A percentile compares a stretch with the other conserved stretches of the same genome.
Evolutionary conservation across 78 protist genomes (phyloP).

Genomic region (Isochrysis galbana): DNA sequence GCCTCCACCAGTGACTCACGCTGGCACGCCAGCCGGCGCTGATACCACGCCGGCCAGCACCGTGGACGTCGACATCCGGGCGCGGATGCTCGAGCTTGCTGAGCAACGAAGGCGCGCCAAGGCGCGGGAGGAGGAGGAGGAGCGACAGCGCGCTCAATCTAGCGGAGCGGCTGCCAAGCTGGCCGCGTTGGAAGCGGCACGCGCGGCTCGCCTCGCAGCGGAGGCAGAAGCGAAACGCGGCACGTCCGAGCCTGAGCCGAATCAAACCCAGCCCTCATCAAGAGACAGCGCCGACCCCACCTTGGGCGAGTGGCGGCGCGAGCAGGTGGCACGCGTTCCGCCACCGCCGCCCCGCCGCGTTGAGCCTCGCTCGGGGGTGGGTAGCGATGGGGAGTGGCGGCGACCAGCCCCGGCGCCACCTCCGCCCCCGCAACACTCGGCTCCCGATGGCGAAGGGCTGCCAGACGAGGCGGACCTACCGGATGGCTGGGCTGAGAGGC

Average conservation of each 20-base stretch:
- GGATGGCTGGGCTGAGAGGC: background rate
- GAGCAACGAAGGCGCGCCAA: background rate
- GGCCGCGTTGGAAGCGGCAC: background rate
- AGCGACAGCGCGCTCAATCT: background rate
- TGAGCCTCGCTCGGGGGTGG: too few relatives aligned
- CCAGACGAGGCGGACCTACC: background rate
- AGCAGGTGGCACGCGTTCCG: too few relatives aligned
- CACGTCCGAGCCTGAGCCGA: too few relatives aligned
- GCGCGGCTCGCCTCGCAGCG: background rate
- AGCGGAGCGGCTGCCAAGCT: background rate
- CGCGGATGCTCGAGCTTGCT: background rate
- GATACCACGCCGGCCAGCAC: too few relatives aligned
- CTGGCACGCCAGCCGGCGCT: too few relatives aligned
- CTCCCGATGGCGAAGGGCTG: background rate
- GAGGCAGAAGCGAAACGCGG: background rate
- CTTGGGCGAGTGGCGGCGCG: background rate
- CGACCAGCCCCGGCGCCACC: too few relatives aligned
- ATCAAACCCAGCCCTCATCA: too few relatives aligned
- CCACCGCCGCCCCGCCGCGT: too few relatives aligned
- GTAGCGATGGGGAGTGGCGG: too few relatives aligned
- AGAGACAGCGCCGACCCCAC: background rate
- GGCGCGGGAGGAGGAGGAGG: background rate
- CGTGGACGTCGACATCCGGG: too few relatives aligned
- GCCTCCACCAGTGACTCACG: too few relatives aligned
- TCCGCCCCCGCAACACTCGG: background rate